These are phyloP conservation scores for Vigna nakashimae DNA, from an alignment of 306 rosid genomes.

Conservation along the genomic window DNA sequence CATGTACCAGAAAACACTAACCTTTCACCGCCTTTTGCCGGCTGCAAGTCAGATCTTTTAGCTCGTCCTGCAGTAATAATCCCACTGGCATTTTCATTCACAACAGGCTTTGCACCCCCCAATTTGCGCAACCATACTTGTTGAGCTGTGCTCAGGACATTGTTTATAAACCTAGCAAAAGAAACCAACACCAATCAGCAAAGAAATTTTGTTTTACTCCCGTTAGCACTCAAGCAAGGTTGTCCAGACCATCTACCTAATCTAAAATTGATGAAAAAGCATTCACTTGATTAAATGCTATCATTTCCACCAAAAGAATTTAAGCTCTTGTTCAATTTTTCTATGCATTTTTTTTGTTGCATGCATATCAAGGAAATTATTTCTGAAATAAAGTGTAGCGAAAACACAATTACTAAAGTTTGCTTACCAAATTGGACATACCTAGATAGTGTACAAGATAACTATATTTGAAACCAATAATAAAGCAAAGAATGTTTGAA, in stretches of 20 bases:
- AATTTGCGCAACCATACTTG: constrained; percentile 96
- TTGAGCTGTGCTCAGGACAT: constrained; percentile 96
- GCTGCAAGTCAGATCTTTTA: constrained; percentile 74
- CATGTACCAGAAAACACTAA: constrained; percentile 51
- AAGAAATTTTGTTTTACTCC: constrained; percentile 26
- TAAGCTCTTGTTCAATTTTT: background rate
- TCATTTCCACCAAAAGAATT: constrained; percentile 17
- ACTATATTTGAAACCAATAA: constrained; percentile 8
- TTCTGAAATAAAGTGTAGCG: constrained; percentile 7
- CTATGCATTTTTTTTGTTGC: constrained; percentile 15
- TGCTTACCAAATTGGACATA: constrained; percentile 35
- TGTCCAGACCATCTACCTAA: constrained; percentile 16
- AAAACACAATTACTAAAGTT: constrained; percentile 8
- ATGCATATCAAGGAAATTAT: constrained; percentile 16
- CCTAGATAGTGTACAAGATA: constrained; percentile 27
- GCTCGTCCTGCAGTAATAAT: constrained; percentile 99
- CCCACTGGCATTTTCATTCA: constrained; percentile 78
- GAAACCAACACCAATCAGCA: constrained; percentile 25
- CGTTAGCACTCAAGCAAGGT: constrained; percentile 3
- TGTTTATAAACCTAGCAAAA: constrained; percentile 82
- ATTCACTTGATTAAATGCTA: constrained; percentile 30
- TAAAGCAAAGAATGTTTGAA: constrained; percentile 24
- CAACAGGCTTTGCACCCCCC: constrained; percentile 94
- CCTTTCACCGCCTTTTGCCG: constrained; percentile 77
- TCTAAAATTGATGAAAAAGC: constrained; percentile 8